These are phyloP conservation scores for Thalassiosira exigua DNA, from an alignment of 352 stramenopile species.

Conservation along the genomic window DNA sequence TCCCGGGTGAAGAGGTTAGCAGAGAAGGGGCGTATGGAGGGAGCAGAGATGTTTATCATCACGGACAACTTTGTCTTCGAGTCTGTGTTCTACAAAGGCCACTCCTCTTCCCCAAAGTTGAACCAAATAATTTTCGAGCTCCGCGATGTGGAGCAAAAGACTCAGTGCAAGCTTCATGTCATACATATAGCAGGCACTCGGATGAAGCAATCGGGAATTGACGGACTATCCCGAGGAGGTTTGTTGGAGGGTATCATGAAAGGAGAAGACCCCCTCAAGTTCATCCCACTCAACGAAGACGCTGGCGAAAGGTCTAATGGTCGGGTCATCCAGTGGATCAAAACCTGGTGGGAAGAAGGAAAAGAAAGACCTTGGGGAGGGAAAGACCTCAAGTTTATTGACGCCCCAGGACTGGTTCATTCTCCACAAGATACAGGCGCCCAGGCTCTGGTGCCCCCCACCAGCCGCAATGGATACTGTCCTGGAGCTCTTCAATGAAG, in stretches of 20 bases:
- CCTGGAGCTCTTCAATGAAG: constrained; percentile 18
- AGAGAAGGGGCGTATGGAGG: not conserved
- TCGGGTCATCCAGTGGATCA: not conserved
- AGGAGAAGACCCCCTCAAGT: constrained; percentile 31
- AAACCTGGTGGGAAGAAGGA: not conserved
- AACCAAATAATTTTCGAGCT: constrained; percentile 4
- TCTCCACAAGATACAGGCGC: not conserved
- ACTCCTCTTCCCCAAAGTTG: not conserved
- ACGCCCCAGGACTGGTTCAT: not conserved
- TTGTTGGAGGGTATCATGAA: constrained; percentile 37
- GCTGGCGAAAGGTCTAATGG: not conserved
- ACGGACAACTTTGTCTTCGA: constrained; percentile 49
- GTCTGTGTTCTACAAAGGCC: constrained; percentile 29
- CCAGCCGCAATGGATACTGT: constrained; percentile 24
- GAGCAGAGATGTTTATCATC: constrained; percentile 37
- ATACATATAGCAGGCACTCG: constrained; percentile 34
- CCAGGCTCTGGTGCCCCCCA: constrained; percentile 36
- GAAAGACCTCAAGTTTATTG: not conserved
- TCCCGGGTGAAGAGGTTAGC: not conserved
- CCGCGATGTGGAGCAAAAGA: constrained; percentile 6
- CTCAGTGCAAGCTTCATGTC: constrained; percentile 31
- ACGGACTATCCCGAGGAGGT: constrained; percentile 45
- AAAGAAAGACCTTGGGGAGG: not conserved
- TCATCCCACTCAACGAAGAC: constrained; percentile 32
- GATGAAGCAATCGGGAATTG: constrained; percentile 55